phyloP scores from a whole-genome alignment of 176 grass and related monocot species.

The Cenchrus fungigraminus region DNA sequence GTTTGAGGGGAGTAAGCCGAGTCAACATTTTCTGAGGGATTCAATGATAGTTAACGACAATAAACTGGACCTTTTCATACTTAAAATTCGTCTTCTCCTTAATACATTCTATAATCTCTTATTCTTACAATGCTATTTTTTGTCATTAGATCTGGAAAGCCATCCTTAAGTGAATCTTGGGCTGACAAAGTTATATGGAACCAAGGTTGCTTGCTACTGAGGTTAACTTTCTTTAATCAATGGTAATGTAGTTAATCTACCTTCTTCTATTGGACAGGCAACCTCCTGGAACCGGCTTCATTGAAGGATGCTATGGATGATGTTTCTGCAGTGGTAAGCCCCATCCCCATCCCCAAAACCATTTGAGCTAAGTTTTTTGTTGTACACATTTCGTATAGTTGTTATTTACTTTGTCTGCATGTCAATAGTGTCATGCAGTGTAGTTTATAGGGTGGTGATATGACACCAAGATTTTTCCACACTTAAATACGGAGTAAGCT shows the following conservation, averaged over 20 bases:
- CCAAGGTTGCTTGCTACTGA: conserved; percentile 59
- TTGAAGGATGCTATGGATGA: conserved; percentile 73
- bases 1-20: background rate
- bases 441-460: background rate
- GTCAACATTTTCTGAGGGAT: background rate
- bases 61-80: background rate
- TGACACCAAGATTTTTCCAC: background rate
- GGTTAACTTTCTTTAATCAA: conserved; percentile 25
- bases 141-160: conserved; percentile 87
- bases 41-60: background rate
- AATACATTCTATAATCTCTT: background rate
- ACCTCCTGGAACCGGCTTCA: conserved; percentile 79
- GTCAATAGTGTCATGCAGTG: background rate
- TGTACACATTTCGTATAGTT: background rate
- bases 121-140: conserved; percentile 22
- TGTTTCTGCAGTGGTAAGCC: conserved; percentile 76
- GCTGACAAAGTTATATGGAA: conserved; percentile 92
- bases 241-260: conserved; percentile 29
- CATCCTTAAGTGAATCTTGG: conserved; percentile 80
- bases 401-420: background rate
- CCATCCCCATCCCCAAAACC: background rate
- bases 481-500: conserved; percentile 4
- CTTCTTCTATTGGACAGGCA: conserved; percentile 55
- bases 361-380: conserved; percentile 9
- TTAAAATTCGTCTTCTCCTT: background rate